These are phyloP conservation scores for Arachis stenosperma DNA, from an alignment of 306 rosid genomes.

Conservation along the genomic window DNA sequence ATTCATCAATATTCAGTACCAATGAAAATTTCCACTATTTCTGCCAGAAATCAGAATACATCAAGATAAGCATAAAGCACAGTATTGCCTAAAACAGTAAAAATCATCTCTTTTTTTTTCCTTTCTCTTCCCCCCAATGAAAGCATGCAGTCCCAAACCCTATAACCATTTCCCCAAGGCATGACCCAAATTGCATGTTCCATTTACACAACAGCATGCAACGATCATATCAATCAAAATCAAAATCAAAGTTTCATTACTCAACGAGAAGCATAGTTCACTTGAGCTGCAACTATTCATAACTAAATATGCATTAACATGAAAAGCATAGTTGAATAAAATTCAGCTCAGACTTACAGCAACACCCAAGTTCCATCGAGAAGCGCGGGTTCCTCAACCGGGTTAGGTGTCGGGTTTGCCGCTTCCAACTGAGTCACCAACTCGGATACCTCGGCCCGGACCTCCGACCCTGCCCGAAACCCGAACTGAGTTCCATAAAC, in stretches of 20 bases:
- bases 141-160: background rate
- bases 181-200: background rate
- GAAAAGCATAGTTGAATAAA: background rate
- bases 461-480: conserved; percentile 75
- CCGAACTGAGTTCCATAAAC: conserved; percentile 87
- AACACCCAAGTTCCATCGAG: conserved; percentile 89
- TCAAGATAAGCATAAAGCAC: conserved; percentile 19
- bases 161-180: background rate
- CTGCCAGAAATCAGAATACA: conserved; percentile 28
- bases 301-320: background rate
- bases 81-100: background rate
- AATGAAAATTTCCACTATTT: conserved; percentile 6
- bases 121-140: too few species aligned
- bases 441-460: conserved; percentile 88
- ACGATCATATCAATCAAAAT: background rate
- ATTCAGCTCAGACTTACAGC: conserved; percentile 64
- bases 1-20: conserved; percentile 1
- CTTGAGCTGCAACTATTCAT: background rate
- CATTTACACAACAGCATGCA: background rate
- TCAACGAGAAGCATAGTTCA: background rate
- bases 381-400: conserved; percentile 66
- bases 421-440: conserved; percentile 89
- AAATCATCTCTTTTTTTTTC: background rate
- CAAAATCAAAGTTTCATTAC: conserved; percentile 13
- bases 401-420: conserved; percentile 69